Base-by-base conservation (phyloP, 371 early-diverging fungal genomes). In the Saksenaea vasiformis region DNA sequence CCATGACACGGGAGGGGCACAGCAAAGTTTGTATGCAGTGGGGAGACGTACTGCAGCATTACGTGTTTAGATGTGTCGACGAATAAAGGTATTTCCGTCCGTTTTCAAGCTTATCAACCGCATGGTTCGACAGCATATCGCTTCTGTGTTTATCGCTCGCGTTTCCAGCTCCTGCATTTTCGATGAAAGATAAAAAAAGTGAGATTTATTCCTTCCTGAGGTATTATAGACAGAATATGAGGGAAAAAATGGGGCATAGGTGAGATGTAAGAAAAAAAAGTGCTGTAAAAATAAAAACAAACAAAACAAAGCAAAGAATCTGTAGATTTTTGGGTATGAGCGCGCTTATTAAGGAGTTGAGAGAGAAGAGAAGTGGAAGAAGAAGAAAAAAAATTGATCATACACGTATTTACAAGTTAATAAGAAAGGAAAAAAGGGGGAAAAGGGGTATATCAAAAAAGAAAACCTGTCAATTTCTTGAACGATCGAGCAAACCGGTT, bases 401-500 rank as follows among this genome's bases (percentile, higher is more conserved):
- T 47, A 47, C 51, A 47, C 51, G 51, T 47, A 47, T 47, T 47
- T 44, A 56, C 56, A 38, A 34, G 35, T 41, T 15, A 53, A 47
- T 51, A 43, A 62, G 56, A 19, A 28, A 54, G 10, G 34, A 10
- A 24, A 27, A 60, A 60, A 51, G 22, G 54, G 17, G 36, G n/a
- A n/a, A 39, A 36, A 36, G 51, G 22, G 51, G 51, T 7, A 26
- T 37, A 19, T 57, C 47, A 64, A 38, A 54, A 64, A n/a, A 64
- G 57, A 38, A 64, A 38, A 19, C 59, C 54, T 22, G 65, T 47
- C 44, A 64, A 31, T 19, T 54, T 64, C 54, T 64, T 64, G 53
- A 64, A 39, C 15, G 65, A 64, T 53, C 65, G 58, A 58, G 65
- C 59, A 64, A 64, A 44, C 59, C 59, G 26, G 58, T 56, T 64